Conservation (phyloP, 2,329 filamentous ascomycete genomes). For the Cordyceps javanica region DNA sequence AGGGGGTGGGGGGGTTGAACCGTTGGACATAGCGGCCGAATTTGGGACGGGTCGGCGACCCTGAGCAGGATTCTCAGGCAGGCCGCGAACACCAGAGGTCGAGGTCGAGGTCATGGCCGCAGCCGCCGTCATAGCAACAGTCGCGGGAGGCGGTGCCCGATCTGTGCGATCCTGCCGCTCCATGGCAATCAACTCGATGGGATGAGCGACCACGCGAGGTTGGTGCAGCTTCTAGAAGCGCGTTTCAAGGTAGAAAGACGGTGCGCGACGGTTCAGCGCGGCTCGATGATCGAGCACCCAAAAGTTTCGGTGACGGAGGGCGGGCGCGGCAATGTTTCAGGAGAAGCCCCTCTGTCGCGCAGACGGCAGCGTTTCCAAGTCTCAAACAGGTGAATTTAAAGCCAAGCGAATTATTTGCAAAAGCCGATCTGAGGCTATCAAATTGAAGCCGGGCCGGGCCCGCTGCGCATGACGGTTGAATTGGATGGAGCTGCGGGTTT, state of each 20-base stretch:
- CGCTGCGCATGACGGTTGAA: constrained; percentile 6
- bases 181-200: constrained; percentile 20
- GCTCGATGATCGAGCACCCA: constrained; percentile 1
- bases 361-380: background rate
- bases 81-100: constrained; percentile 21
- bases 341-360: constrained; percentile 11
- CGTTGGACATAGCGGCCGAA: constrained; percentile 34
- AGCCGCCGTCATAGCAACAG: constrained; percentile 14
- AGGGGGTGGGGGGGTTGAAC: constrained; percentile 34
- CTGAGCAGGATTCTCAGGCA: constrained; percentile 35
- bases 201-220: constrained; percentile 19
- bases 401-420: background rate
- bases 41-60: constrained; percentile 34
- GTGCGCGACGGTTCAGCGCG: background rate
- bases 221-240: constrained; percentile 18
- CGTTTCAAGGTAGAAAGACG: constrained; percentile 9
- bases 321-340: constrained; percentile 10
- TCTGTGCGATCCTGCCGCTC: constrained; percentile 24
- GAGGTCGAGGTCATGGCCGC: background rate
- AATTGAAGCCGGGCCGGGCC: background rate
- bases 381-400: constrained; percentile 6
- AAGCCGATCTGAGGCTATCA: constrained; percentile 6
- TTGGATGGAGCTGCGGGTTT: background rate
- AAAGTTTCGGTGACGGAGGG: constrained; percentile 10
- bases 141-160: constrained; percentile 10